phyloP scores from a whole-genome alignment of 371 early-diverging fungal genomes.

The Mucor lusitanicus region DNA sequence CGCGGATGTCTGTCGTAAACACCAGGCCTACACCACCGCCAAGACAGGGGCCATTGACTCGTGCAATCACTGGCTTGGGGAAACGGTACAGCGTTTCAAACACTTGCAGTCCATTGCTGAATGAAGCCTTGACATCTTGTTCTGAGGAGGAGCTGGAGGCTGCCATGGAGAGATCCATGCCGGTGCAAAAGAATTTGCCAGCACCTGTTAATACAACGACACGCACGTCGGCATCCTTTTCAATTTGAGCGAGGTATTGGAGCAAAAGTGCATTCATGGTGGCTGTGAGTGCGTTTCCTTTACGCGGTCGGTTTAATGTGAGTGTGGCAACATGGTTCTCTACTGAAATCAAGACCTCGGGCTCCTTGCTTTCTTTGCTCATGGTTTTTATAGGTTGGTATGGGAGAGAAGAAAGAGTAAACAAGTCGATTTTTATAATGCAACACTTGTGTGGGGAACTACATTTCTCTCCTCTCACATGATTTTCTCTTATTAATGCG shows the following conservation, averaged over 20 bases:
- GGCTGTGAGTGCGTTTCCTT: constrained; percentile 65
- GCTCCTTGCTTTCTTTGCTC: background rate
- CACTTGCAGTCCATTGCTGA: constrained; percentile 33
- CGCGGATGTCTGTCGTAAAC: constrained; percentile 66
- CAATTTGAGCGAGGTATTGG: constrained; percentile 42
- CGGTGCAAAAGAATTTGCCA: constrained; percentile 78
- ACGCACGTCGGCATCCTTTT: constrained; percentile 52
- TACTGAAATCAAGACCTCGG: constrained; percentile 15
- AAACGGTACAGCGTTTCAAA: constrained; percentile 50
- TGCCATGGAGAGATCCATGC: constrained; percentile 64
- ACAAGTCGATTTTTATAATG: background rate
- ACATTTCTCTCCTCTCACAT: background rate
- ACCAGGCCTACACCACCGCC: constrained; percentile 75
- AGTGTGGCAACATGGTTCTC: constrained; percentile 56
- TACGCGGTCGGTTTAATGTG: constrained; percentile 57
- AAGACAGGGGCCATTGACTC: constrained; percentile 71
- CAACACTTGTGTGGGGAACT: background rate
- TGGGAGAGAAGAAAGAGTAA: constrained; percentile 2
- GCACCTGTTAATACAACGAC: constrained; percentile 67
- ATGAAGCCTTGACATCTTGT: constrained; percentile 32
- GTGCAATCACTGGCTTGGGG: constrained; percentile 67
- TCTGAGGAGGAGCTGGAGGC: constrained; percentile 23
- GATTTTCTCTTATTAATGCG: constrained; percentile 9
- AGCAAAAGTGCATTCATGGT: constrained; percentile 54
- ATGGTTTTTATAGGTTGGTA: background rate